phyloP scores from a whole-genome alignment of 2,329 filamentous ascomycete genomes.

The Beauveria brongniartii region DNA sequence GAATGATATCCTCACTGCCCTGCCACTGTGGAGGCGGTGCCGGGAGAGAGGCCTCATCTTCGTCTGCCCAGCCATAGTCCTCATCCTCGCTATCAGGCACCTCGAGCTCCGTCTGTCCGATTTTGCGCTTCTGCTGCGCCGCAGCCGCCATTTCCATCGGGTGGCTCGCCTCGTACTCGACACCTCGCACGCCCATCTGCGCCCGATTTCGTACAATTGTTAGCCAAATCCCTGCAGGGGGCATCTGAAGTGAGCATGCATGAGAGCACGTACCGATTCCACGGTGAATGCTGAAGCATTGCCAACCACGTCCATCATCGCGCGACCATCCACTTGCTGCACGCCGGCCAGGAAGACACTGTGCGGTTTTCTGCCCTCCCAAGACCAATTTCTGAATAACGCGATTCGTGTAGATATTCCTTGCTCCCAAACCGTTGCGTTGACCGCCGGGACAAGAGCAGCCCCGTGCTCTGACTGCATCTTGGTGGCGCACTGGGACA shows the following conservation, averaged over 20 bases:
- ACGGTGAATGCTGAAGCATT: slow-evolving; percentile 42
- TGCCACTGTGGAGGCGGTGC: slow-evolving; percentile 58
- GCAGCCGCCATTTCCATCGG: slow-evolving; percentile 25
- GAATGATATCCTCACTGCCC: slow-evolving; percentile 55
- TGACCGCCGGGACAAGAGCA: slow-evolving; percentile 66
- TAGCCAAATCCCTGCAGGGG: background rate
- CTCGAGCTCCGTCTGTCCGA: slow-evolving; percentile 50
- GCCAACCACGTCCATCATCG: slow-evolving; percentile 30
- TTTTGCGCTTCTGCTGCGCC: slow-evolving; percentile 53
- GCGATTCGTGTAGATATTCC: slow-evolving; percentile 66
- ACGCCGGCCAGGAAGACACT: slow-evolving; percentile 54
- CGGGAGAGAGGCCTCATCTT: slow-evolving; percentile 54
- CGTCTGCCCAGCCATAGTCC: slow-evolving; percentile 65
- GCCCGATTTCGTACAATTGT: slow-evolving; percentile 17
- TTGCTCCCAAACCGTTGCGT: slow-evolving; percentile 71
- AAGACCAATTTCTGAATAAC: slow-evolving; percentile 70
- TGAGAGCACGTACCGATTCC: slow-evolving; percentile 30
- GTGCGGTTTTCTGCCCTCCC: slow-evolving; percentile 35
- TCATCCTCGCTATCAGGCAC: slow-evolving; percentile 56
- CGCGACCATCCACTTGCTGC: slow-evolving; percentile 54
- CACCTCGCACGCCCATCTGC: slow-evolving; percentile 36
- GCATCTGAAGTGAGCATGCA: background rate
- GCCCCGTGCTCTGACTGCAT: slow-evolving; percentile 61
- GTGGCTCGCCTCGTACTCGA: slow-evolving; percentile 33
- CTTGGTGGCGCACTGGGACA: slow-evolving; percentile 76